These are phyloP conservation scores for Lichtheimia ramosa DNA, from an alignment of 371 early-diverging fungal genomes.

Conservation along the genomic window DNA sequence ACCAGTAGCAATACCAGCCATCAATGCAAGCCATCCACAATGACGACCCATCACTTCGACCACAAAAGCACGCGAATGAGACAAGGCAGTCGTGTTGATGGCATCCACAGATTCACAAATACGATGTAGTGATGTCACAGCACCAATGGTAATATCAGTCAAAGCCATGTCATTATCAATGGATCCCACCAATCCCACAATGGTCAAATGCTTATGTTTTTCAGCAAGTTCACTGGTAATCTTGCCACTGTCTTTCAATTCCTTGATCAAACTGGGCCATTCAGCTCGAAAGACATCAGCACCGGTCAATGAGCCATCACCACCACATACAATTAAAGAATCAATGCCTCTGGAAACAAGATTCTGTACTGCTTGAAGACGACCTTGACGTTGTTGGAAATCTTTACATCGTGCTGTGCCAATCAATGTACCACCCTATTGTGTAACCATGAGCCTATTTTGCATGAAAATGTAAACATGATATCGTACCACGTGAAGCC, in stretches of 20 bases:
- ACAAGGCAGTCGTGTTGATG: conserved; percentile 92
- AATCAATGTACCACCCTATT: conserved; percentile 96
- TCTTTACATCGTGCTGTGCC: conserved; percentile 92
- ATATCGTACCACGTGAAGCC: conserved; percentile 65
- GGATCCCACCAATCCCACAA: conserved; percentile 96
- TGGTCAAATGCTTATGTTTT: conserved; percentile 71
- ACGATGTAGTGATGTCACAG: conserved; percentile 94
- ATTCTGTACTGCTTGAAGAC: conserved; percentile 86
- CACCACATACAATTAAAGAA: conserved; percentile 96
- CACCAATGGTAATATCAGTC: conserved; percentile 98
- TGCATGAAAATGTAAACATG: too few species aligned
- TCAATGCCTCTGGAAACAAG: conserved; percentile 92
- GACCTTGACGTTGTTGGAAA: conserved; percentile 88
- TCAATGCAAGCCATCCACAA: conserved; percentile 99
- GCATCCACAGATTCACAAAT: conserved; percentile 98
- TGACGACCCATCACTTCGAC: conserved; percentile 99
- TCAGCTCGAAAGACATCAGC: conserved; percentile 93
- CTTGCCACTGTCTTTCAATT: conserved; percentile 62
- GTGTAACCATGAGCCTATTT: not conserved
- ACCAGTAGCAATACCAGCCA: conserved; percentile 90
- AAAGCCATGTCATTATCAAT: conserved; percentile 98
- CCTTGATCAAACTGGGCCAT: conserved; percentile 84
- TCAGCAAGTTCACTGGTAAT: conserved; percentile 61
- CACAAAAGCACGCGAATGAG: conserved; percentile 98
- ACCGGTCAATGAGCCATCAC: conserved; percentile 98